Percentiles rank a stretch among this genome's conserved stretches.
Evolutionary conservation across 2,329 filamentous ascomycete species (phyloP).

Genomic region (Calonectria pseudoturangicola): DNA sequence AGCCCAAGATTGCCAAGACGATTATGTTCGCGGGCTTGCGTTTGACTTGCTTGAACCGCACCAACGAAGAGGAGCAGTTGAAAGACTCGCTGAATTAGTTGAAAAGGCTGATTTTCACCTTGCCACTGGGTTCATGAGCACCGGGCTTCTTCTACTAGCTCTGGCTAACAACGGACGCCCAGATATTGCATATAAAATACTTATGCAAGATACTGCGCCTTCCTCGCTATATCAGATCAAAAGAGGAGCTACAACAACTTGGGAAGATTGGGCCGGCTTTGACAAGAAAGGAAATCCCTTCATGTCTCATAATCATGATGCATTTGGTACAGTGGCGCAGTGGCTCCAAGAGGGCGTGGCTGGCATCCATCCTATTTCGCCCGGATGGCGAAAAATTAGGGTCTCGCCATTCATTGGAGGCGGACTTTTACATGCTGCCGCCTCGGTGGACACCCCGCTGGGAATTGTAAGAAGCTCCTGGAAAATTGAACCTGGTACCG

Average conservation of each 20-base stretch:
- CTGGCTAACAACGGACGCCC: background rate
- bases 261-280: background rate
- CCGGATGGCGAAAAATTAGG: no score
- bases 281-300: background rate
- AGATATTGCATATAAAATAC: background rate
- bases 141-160: background rate
- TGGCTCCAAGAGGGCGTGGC: no score
- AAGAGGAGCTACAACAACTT: background rate
- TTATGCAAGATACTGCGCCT: background rate
- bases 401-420: no score
- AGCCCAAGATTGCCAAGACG: background rate
- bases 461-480: no score
- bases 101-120: background rate
- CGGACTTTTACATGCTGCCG: no score
- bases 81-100: no score
- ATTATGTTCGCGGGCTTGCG: background rate
- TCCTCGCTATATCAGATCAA: background rate
- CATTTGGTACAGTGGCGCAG: no score
- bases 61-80: background rate
- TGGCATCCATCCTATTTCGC: no score
- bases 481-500: background rate
- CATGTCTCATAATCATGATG: no score
- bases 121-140: background rate
- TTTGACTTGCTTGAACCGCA: background rate
- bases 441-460: no score